These are phyloP conservation scores for Odontarrhena argentea DNA, from an alignment of 345 rosid species.

Conservation along the genomic window DNA sequence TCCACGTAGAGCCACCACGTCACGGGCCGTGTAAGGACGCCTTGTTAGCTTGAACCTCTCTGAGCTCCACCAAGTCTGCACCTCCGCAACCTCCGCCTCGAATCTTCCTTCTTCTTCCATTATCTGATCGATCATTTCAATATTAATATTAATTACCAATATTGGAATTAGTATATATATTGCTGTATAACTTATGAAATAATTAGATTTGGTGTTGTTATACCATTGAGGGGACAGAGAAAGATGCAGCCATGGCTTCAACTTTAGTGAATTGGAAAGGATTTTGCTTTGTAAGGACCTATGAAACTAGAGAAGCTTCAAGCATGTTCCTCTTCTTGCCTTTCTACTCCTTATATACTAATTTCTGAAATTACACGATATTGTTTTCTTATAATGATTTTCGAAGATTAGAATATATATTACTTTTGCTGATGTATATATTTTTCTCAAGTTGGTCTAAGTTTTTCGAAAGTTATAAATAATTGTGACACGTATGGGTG, in stretches of 20 bases:
- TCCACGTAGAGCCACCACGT: constrained; percentile 86
- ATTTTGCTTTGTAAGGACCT: constrained; percentile 28
- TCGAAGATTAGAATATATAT: not conserved
- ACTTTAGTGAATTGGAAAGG: constrained; percentile 30
- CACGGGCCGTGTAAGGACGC: constrained; percentile 81
- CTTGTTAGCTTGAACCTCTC: constrained; percentile 94
- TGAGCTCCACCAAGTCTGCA: constrained; percentile 94
- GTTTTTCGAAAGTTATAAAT: not conserved
- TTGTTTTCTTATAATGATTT: constrained; percentile 3
- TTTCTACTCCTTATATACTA: constrained; percentile 41
- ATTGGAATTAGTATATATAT: not conserved
- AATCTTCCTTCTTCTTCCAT: constrained; percentile 94
- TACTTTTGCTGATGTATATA: constrained; percentile 11
- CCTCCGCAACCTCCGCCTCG: constrained; percentile 89
- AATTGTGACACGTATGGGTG: constrained; percentile 31
- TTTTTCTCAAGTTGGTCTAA: constrained; percentile 14
- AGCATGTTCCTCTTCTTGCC: constrained; percentile 37
- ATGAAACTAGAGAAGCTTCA: constrained; percentile 39
- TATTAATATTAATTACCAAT: not conserved
- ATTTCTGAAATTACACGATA: constrained; percentile 16
- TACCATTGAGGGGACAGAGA: constrained; percentile 92
- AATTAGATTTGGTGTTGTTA: not conserved
- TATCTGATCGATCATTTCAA: constrained; percentile 45
- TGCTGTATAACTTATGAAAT: not conserved
- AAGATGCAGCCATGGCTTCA: constrained; percentile 90